Conservation (phyloP, 371 early-diverging fungal genomes). For the Mortierella sp. region DNA sequence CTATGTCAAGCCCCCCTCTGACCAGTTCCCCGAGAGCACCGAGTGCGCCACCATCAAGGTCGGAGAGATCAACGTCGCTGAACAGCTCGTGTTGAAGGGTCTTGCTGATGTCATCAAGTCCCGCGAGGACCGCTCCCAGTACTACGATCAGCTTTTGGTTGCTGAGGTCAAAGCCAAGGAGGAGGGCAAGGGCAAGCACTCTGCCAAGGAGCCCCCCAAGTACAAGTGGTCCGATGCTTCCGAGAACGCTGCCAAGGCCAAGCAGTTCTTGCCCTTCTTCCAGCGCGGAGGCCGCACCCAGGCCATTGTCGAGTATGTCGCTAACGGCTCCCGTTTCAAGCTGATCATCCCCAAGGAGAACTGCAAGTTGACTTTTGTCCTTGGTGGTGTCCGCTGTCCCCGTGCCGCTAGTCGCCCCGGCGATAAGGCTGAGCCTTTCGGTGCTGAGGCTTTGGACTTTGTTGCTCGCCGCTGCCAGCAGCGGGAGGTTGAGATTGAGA, state of each 20-base stretch:
- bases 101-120: slow-evolving; percentile 90
- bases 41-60: slow-evolving; percentile 89
- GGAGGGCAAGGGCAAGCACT: slow-evolving; percentile 82
- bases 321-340: slow-evolving; percentile 88
- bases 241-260: slow-evolving; percentile 84
- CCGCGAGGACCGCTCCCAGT: slow-evolving; percentile 86
- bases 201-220: slow-evolving; percentile 82
- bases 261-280: slow-evolving; percentile 86
- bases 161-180: slow-evolving; percentile 86
- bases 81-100: slow-evolving; percentile 82
- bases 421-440: slow-evolving; percentile 91
- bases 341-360: slow-evolving; percentile 90
- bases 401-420: slow-evolving; percentile 73
- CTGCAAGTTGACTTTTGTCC: slow-evolving; percentile 85
- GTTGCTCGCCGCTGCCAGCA: slow-evolving; percentile 80
- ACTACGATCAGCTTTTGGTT: slow-evolving; percentile 87
- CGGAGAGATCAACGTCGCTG: slow-evolving; percentile 81
- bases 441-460: slow-evolving; percentile 85
- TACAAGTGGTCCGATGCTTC: slow-evolving; percentile 78
- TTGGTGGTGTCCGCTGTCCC: slow-evolving; percentile 84
- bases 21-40: slow-evolving; percentile 85
- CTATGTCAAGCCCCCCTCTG: slow-evolving; percentile 90
- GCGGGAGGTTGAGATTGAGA: slow-evolving; percentile 90
- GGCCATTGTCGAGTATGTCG: slow-evolving; percentile 91
- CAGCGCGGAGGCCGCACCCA: slow-evolving; percentile 80